Evolutionary conservation across 2,329 filamentous ascomycete genomes (phyloP).

Genomic region (Colletotrichum filicis): DNA sequence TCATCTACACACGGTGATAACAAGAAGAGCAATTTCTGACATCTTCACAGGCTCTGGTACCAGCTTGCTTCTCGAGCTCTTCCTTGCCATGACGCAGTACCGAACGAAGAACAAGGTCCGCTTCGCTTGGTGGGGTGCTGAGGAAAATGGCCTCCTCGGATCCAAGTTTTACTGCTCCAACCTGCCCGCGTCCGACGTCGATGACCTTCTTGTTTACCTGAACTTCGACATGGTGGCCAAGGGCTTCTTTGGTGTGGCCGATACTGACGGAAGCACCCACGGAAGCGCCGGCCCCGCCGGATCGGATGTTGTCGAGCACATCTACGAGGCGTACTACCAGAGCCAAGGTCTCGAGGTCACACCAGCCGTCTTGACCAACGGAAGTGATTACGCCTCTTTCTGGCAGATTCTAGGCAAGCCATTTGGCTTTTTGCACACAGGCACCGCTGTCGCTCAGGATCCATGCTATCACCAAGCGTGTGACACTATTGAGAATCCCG

Average conservation of each 20-base stretch:
- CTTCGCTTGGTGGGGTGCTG: conserved; percentile 58
- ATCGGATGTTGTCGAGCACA: conserved; percentile 46
- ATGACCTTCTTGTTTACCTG: conserved; percentile 51
- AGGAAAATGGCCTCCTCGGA: conserved; percentile 54
- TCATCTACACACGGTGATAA: not conserved
- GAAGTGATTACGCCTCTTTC: conserved; percentile 72
- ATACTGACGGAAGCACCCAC: conserved; percentile 48
- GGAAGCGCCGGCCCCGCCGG: conserved; percentile 49
- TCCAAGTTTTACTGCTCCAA: conserved; percentile 50
- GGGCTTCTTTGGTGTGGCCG: conserved; percentile 49
- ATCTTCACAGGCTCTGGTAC: conserved; percentile 48
- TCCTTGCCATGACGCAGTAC: conserved; percentile 50
- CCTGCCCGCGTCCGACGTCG: conserved; percentile 44
- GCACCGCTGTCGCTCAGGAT: conserved; percentile 61
- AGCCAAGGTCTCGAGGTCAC: conserved; percentile 45
- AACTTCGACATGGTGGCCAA: conserved; percentile 56
- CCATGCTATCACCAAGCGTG: conserved; percentile 49
- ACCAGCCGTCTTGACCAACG: conserved; percentile 49
- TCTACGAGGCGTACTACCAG: conserved; percentile 46
- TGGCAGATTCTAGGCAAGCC: conserved; percentile 63
- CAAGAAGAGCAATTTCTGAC: not conserved
- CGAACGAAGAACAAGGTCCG: conserved; percentile 50
- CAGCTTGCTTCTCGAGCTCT: conserved; percentile 53
- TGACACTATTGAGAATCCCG: conserved; percentile 52
- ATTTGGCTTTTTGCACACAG: conserved; percentile 68